A percentile compares a stretch with the other conserved stretches of the same genome.
Conservation (phyloP, 371 early-diverging fungal species). For the Choanephora cucurbitarum region DNA sequence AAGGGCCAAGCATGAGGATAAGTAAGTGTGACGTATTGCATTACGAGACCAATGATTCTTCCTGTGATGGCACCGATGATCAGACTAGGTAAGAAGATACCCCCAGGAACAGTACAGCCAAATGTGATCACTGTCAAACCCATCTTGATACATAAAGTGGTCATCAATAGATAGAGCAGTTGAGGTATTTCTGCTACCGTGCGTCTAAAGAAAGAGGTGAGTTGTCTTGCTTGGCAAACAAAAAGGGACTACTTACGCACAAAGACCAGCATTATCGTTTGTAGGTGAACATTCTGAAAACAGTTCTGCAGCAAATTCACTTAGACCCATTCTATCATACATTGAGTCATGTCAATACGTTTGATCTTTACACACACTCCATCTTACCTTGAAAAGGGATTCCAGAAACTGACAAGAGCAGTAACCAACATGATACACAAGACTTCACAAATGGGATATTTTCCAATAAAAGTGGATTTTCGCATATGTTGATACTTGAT, state of each 20-base stretch:
- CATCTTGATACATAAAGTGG: conserved; percentile 70
- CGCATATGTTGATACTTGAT: conserved; percentile 66
- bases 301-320: conserved; percentile 74
- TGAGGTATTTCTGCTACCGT: conserved; percentile 44
- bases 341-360: too few relatives aligned
- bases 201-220: conserved; percentile 14
- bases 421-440: conserved; percentile 72
- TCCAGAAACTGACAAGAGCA: conserved; percentile 72
- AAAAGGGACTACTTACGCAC: conserved; percentile 48
- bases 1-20: conserved; percentile 65
- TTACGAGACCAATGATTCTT: conserved; percentile 85
- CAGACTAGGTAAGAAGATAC: conserved; percentile 92
- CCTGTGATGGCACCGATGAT: conserved; percentile 91
- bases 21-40: conserved; percentile 62
- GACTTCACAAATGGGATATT: conserved; percentile 72
- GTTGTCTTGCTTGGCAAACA: neutral
- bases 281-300: conserved; percentile 79
- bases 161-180: conserved; percentile 48
- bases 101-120: conserved; percentile 86
- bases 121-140: conserved; percentile 76
- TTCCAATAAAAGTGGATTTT: conserved; percentile 49
- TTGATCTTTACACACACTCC: too few relatives aligned
- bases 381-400: conserved; percentile 68
- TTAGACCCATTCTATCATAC: conserved; percentile 60
- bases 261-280: conserved; percentile 64